These are phyloP conservation scores for Chimonanthus praecox DNA, from an alignment of 164 flowering plant species.

Conservation along the genomic window DNA sequence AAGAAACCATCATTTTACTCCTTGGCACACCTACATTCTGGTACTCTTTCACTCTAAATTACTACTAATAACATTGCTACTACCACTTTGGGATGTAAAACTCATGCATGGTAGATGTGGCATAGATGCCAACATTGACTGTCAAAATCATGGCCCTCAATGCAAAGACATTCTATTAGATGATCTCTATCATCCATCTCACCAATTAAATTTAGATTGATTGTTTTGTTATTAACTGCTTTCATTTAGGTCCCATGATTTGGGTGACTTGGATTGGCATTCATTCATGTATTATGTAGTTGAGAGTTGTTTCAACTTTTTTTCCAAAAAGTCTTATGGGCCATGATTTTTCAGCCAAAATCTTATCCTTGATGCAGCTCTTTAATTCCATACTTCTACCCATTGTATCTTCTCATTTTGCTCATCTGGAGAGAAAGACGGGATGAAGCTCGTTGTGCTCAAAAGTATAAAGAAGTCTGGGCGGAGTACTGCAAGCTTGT, in stretches of 20 bases:
- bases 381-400: conserved; percentile 87
- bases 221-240: background rate
- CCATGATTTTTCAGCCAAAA: background rate
- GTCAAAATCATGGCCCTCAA: background rate
- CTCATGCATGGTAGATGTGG: background rate
- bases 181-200: background rate
- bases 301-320: no score
- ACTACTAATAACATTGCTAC: background rate
- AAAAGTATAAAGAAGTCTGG: conserved; percentile 87
- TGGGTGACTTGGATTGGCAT: background rate
- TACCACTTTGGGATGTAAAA: no score
- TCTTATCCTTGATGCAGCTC: conserved; percentile 50
- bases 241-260: background rate
- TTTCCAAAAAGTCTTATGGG: background rate
- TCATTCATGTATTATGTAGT: background rate
- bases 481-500: conserved; percentile 70
- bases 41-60: background rate
- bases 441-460: conserved; percentile 90
- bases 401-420: conserved; percentile 78
- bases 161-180: background rate
- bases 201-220: background rate
- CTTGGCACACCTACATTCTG: background rate
- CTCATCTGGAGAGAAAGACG: conserved; percentile 97
- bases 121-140: background rate
- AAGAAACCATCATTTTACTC: no score